phyloP scores from a whole-genome alignment of 441 rosid species.

The Heliophila coronopifolia region DNA sequence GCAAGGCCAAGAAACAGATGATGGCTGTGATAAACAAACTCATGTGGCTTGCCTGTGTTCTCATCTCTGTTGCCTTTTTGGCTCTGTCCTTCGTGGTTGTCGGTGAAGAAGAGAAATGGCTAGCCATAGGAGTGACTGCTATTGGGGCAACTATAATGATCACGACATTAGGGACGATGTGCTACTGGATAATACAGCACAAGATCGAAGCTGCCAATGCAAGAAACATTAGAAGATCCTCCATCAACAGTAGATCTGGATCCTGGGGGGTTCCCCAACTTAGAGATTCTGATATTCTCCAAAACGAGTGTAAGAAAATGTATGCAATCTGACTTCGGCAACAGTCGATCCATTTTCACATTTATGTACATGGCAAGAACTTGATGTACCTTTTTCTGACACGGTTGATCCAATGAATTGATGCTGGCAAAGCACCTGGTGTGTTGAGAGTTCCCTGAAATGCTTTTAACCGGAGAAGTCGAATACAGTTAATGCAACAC shows the following conservation, averaged over 20 bases:
- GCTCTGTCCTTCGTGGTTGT: conserved; percentile 75
- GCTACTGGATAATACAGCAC: conserved; percentile 76
- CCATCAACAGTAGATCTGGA: conserved; percentile 50
- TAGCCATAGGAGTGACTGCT: conserved; percentile 64
- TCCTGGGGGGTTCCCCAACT: conserved; percentile 48
- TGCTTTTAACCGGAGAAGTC: conserved; percentile 10
- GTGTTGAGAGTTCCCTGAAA: conserved; percentile 13
- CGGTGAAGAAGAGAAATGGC: conserved; percentile 54
- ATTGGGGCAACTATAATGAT: conserved; percentile 75
- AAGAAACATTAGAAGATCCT: conserved; percentile 57
- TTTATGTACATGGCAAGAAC: not conserved
- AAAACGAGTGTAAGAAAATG: conserved; percentile 74
- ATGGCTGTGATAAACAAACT: conserved; percentile 83
- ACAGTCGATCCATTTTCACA: not conserved
- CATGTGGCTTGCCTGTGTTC: conserved; percentile 90
- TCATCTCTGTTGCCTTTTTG: conserved; percentile 64
- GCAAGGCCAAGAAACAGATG: conserved; percentile 87
- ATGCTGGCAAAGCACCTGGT: not conserved
- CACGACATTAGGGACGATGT: conserved; percentile 76
- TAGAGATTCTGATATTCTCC: conserved; percentile 64
- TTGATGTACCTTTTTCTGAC: conserved; percentile 13
- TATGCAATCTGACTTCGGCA: conserved; percentile 53
- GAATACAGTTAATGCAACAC: not conserved
- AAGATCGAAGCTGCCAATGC: conserved; percentile 64
- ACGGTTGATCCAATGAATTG: conserved; percentile 8